Percentiles rank a stretch among this genome's conserved stretches.
Conservation (phyloP, 2,329 filamentous ascomycete species). For the Periconia sp. region DNA sequence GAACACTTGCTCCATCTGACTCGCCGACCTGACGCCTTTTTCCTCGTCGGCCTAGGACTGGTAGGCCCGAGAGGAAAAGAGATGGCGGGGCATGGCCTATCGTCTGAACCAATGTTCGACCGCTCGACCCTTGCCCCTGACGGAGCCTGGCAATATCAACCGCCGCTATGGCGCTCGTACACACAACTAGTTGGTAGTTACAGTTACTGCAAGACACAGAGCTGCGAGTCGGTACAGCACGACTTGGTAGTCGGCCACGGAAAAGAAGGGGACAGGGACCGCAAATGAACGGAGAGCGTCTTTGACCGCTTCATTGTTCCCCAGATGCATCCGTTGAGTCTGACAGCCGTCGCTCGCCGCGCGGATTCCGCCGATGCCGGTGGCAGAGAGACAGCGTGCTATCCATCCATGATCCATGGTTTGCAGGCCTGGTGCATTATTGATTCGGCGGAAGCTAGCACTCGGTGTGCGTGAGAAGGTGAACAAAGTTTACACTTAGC, state of each 20-base stretch:
- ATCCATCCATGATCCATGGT: constrained; percentile 17
- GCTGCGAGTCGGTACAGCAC: no score
- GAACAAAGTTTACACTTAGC: constrained; percentile 11
- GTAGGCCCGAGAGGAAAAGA: constrained; percentile 8
- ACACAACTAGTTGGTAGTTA: no score
- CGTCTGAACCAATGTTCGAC: constrained; percentile 2
- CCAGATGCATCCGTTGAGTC: constrained; percentile 10
- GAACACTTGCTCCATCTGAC: constrained; percentile 22
- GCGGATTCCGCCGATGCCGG: constrained; percentile 22
- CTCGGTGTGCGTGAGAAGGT: constrained; percentile 8
- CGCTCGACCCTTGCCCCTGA: neutral
- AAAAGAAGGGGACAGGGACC: no score
- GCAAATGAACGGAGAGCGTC: neutral
- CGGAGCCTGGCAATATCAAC: neutral
- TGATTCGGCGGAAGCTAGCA: constrained; percentile 24
- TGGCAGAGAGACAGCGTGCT: constrained; percentile 7
- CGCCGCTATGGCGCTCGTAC: no score
- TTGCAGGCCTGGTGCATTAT: constrained; percentile 6
- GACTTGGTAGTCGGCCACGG: no score
- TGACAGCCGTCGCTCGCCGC: constrained; percentile 15
- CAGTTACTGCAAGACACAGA: no score
- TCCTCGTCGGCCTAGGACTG: constrained; percentile 26
- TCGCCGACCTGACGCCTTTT: constrained; percentile 31
- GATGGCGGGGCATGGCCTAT: neutral
- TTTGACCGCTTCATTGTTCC: constrained; percentile 4